A percentile compares a stretch with the other conserved stretches of the same genome.
Evolutionary conservation across 1,139 yeast genomes (phyloP).

Genomic region (Schizosaccharomyces versatilis): DNA sequence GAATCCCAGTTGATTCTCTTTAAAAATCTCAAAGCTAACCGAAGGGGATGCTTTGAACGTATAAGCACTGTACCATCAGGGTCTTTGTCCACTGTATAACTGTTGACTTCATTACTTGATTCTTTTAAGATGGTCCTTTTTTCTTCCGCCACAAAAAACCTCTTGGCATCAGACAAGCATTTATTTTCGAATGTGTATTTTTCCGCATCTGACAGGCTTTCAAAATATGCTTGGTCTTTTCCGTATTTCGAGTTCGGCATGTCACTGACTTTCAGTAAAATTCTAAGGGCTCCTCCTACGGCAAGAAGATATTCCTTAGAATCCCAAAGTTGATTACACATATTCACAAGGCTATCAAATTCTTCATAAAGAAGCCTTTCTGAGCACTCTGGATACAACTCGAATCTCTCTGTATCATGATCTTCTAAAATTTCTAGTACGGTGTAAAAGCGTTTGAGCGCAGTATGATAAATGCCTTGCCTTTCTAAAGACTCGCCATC

Average conservation of each 20-base stretch:
- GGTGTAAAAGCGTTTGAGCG: not conserved
- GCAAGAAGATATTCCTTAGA: not conserved
- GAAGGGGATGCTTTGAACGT: not conserved
- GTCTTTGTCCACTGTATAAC: not conserved
- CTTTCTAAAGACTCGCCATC: not conserved
- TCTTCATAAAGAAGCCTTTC: not conserved
- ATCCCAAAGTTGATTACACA: not conserved
- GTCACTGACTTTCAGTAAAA: not conserved
- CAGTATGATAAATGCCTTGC: not conserved
- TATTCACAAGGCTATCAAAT: not conserved
- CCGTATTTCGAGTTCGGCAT: not conserved
- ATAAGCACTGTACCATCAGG: not conserved
- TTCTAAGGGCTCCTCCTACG: not conserved
- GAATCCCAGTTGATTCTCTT: not conserved
- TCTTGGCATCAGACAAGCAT: not conserved
- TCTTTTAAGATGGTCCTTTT: not conserved
- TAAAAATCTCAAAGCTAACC: not conserved
- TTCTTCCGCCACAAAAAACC: not conserved
- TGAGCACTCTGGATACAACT: not conserved
- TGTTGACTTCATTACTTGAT: not conserved
- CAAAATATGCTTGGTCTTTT: not conserved
- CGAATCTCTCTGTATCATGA: not conserved
- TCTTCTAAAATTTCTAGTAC: not conserved
- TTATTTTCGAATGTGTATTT: not conserved
- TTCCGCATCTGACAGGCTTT: not conserved